Evolutionary conservation across 2,329 filamentous ascomycete genomes (phyloP).

Genomic region (Colletotrichum horii): DNA sequence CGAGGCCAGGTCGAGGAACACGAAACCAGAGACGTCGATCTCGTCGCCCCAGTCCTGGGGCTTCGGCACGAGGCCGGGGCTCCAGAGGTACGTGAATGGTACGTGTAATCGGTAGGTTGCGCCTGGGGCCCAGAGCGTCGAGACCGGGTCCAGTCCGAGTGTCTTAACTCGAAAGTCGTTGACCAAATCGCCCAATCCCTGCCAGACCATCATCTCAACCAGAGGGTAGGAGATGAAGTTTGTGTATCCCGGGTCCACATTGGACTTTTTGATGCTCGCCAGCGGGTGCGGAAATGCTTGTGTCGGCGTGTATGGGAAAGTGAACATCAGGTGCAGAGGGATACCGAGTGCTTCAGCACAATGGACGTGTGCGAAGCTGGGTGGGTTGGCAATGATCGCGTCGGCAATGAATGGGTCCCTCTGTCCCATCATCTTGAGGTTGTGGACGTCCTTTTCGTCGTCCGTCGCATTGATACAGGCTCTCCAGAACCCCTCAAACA

Average conservation of each 20-base stretch:
- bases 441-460: slow-evolving; percentile 65
- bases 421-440: slow-evolving; percentile 68
- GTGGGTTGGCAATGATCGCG: slow-evolving; percentile 86
- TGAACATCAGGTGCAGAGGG: slow-evolving; percentile 87
- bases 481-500: slow-evolving; percentile 85
- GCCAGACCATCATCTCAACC: slow-evolving; percentile 90
- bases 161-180: slow-evolving; percentile 76
- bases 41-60: slow-evolving; percentile 71
- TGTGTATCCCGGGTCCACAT: slow-evolving; percentile 74
- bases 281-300: slow-evolving; percentile 78
- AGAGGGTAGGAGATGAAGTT: slow-evolving; percentile 84
- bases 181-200: slow-evolving; percentile 81
- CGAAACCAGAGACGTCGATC: slow-evolving; percentile 79
- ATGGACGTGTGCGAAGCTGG: slow-evolving; percentile 78
- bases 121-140: slow-evolving; percentile 78
- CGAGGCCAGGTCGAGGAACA: slow-evolving; percentile 74
- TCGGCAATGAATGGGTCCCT: slow-evolving; percentile 71
- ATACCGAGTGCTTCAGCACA: slow-evolving; percentile 81
- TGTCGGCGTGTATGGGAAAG: slow-evolving; percentile 80
- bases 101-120: slow-evolving; percentile 76
- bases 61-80: slow-evolving; percentile 69
- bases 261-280: slow-evolving; percentile 75
- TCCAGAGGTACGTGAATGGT: slow-evolving; percentile 78
- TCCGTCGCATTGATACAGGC: slow-evolving; percentile 78
- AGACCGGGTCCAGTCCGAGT: slow-evolving; percentile 74